These are phyloP conservation scores for Nannochloris sp. DNA, from an alignment of 139 green algal genomes.

Conservation along the genomic window DNA sequence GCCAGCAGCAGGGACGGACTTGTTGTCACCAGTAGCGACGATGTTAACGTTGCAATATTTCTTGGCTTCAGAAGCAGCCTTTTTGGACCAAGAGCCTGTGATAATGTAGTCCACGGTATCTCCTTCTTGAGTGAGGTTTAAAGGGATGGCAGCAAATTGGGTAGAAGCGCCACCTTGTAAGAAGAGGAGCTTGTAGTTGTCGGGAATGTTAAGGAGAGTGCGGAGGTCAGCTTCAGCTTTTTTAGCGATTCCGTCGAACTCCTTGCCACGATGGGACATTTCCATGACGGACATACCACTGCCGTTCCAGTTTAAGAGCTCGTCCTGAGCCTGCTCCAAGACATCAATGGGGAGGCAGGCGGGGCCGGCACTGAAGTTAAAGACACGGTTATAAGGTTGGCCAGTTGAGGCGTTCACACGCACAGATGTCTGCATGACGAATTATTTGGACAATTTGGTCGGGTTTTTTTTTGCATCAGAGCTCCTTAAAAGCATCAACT, in stretches of 20 bases:
- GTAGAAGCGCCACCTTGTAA: conserved; percentile 85
- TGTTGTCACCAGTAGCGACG: conserved; percentile 79
- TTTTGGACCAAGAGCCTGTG: conserved; percentile 91
- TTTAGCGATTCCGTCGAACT: conserved; percentile 83
- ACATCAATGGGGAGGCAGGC: conserved; percentile 86
- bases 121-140: conserved; percentile 77
- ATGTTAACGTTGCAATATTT: conserved; percentile 75
- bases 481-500: neutral
- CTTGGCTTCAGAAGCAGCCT: conserved; percentile 81
- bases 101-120: conserved; percentile 89
- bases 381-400: conserved; percentile 51
- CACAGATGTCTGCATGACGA: conserved; percentile 10
- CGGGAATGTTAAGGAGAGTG: conserved; percentile 81
- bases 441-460: neutral
- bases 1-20: conserved; percentile 59
- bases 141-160: conserved; percentile 88
- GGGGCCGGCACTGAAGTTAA: conserved; percentile 87
- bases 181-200: conserved; percentile 95
- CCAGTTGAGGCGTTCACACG: neutral
- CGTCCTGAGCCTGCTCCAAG: conserved; percentile 80
- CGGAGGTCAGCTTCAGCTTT: conserved; percentile 92
- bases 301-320: conserved; percentile 91
- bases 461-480: neutral
- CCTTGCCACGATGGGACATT: conserved; percentile 96
- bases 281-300: conserved; percentile 94